Evolutionary conservation across 2,329 filamentous ascomycete species (phyloP).

Genomic region (Didymella segeticola): DNA sequence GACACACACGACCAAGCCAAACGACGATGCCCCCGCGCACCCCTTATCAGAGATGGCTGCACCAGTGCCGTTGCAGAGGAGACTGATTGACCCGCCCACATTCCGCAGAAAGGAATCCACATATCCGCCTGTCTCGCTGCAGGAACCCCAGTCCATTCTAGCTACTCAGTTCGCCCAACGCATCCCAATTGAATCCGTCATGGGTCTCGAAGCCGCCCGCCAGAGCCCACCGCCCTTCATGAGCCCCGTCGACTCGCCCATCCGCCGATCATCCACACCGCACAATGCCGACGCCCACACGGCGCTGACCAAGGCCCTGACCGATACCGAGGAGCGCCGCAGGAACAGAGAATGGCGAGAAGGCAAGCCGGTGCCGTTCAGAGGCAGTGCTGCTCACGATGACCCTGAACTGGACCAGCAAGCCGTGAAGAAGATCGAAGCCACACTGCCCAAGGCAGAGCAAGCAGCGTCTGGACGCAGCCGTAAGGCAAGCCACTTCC

Average conservation of each 20-base stretch:
- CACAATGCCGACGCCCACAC: slow-evolving; percentile 29
- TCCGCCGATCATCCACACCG: slow-evolving; percentile 42
- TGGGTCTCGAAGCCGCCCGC: slow-evolving; percentile 29
- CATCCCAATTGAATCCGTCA: slow-evolving; percentile 23
- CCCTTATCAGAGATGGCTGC: slow-evolving; percentile 39
- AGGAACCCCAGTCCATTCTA: slow-evolving; percentile 41
- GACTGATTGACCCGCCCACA: slow-evolving; percentile 43
- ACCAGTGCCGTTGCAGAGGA: slow-evolving; percentile 37
- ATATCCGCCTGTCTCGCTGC: slow-evolving; percentile 30
- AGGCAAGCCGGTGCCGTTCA: slow-evolving; percentile 55
- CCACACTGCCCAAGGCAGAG: slow-evolving; percentile 65
- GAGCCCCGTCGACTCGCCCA: slow-evolving; percentile 47
- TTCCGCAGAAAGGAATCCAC: slow-evolving; percentile 41
- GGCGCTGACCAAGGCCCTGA: slow-evolving; percentile 36
- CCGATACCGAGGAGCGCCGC: slow-evolving; percentile 51
- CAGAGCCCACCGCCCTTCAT: slow-evolving; percentile 48
- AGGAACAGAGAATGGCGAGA: slow-evolving; percentile 58
- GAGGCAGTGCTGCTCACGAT: slow-evolving; percentile 45
- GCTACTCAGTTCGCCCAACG: slow-evolving; percentile 43
- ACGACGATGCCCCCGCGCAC: slow-evolving; percentile 40
- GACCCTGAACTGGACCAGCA: slow-evolving; percentile 54
- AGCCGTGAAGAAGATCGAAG: slow-evolving; percentile 69
- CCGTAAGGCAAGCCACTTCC: slow-evolving; percentile 70
- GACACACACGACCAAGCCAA: slow-evolving; percentile 20
- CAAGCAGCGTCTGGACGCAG: slow-evolving; percentile 63